Evolutionary conservation across 129 eudicot species (phyloP).

Genomic region (Gnaphalium uliginosum): DNA sequence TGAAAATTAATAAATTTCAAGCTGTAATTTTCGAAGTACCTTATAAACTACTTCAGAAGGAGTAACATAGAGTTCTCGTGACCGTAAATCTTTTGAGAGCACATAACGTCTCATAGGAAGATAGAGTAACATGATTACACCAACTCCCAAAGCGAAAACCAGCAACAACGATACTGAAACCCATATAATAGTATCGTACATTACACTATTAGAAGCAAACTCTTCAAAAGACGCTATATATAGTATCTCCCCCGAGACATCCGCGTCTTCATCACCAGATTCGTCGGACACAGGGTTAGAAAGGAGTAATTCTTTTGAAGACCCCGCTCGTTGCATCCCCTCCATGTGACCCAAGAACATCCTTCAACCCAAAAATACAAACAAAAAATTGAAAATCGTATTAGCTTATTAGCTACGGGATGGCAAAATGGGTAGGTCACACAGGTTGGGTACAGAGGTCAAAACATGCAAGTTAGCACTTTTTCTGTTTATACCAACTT

Average conservation of each 20-base stretch:
- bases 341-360: constrained; percentile 68
- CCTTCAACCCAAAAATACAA: constrained; percentile 31
- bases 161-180: constrained; percentile 62
- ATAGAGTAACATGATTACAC: constrained; percentile 63
- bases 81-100: constrained; percentile 59
- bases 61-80: constrained; percentile 72
- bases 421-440: background rate
- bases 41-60: constrained; percentile 62
- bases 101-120: constrained; percentile 72
- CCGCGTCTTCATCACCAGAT: constrained; percentile 49
- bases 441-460: background rate
- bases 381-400: background rate
- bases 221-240: constrained; percentile 72
- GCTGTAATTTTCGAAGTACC: constrained; percentile 33
- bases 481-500: too few relatives aligned
- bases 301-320: constrained; percentile 51
- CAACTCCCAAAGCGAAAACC: constrained; percentile 89
- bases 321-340: constrained; percentile 43
- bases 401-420: too few relatives aligned
- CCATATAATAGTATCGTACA: constrained; percentile 80
- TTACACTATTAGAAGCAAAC: constrained; percentile 48
- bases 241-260: constrained; percentile 39
- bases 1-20: background rate
- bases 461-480: too few relatives aligned
- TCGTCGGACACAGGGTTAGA: constrained; percentile 58